phyloP scores from a whole-genome alignment of 257 asterid genomes.

The Rhazya stricta region DNA sequence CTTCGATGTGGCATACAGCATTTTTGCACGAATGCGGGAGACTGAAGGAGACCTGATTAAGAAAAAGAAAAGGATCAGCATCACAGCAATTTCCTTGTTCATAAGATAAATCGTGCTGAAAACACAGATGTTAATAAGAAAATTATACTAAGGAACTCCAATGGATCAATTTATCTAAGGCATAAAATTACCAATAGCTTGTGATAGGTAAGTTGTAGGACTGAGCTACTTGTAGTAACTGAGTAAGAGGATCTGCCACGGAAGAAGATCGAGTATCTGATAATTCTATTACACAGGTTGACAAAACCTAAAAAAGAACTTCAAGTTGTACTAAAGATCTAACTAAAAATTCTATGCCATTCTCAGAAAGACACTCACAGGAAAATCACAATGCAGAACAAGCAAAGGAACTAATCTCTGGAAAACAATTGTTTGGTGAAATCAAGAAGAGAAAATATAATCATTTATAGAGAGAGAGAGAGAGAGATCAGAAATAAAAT shows the following conservation, averaged over 20 bases:
- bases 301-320: neutral
- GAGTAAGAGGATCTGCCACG: neutral
- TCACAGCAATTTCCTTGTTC: neutral
- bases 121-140: neutral
- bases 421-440: neutral
- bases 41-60: constrained; percentile 34
- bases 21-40: constrained; percentile 37
- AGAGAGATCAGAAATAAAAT: neutral
- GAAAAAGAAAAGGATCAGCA: neutral
- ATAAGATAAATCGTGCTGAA: neutral
- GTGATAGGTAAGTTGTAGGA: neutral
- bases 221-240: neutral
- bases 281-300: neutral
- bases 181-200: neutral
- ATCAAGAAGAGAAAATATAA: neutral
- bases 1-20: constrained; percentile 40
- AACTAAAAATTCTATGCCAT: neutral
- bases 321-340: neutral
- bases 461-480: neutral
- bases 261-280: neutral
- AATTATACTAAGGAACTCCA: neutral
- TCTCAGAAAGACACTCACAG: neutral
- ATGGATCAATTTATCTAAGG: neutral
- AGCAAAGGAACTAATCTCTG: neutral
- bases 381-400: neutral